Conservation (phyloP, 805 yeast species). For the Spathaspora boniae region DNA sequence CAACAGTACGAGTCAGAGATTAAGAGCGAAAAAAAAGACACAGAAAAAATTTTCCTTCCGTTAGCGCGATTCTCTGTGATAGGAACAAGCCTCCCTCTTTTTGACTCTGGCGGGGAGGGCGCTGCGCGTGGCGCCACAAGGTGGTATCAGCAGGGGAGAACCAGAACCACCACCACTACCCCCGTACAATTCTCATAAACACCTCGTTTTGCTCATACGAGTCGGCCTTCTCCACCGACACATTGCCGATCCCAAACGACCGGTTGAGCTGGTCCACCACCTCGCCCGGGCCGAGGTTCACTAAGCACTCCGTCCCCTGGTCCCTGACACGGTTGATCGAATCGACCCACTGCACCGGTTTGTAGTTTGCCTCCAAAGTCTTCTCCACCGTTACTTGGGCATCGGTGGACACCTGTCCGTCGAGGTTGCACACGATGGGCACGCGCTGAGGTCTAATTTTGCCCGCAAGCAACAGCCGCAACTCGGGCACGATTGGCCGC, state of each 20-base stretch:
- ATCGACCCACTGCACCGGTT: conserved; percentile 43
- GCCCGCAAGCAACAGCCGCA: conserved; percentile 18
- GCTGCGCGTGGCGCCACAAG: too few relatives aligned
- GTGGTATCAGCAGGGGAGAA: too few relatives aligned
- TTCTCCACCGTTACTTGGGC: conserved; percentile 23
- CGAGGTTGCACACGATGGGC: conserved; percentile 39
- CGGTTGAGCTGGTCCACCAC: too few relatives aligned
- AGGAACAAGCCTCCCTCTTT: too few relatives aligned
- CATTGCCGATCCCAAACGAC: too few relatives aligned
- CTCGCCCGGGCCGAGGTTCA: conserved; percentile 39
- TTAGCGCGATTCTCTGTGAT: too few relatives aligned
- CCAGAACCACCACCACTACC: too few relatives aligned
- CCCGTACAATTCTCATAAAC: too few relatives aligned
- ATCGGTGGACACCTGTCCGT: conserved; percentile 22
- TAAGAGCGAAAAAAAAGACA: not conserved
- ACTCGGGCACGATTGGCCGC: conserved; percentile 31
- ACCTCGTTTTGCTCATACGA: too few relatives aligned
- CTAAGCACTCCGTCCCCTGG: conserved; percentile 16
- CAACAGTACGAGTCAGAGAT: not conserved
- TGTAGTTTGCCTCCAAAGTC: conserved; percentile 37
- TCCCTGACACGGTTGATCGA: conserved; percentile 25
- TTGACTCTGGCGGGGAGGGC: too few relatives aligned
- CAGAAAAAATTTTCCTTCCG: too few relatives aligned
- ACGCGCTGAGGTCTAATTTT: conserved; percentile 11
- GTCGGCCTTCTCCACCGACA: too few relatives aligned